Evolutionary conservation across 2,329 filamentous ascomycete genomes (phyloP).

Genomic region (Thielaviopsis populi): DNA sequence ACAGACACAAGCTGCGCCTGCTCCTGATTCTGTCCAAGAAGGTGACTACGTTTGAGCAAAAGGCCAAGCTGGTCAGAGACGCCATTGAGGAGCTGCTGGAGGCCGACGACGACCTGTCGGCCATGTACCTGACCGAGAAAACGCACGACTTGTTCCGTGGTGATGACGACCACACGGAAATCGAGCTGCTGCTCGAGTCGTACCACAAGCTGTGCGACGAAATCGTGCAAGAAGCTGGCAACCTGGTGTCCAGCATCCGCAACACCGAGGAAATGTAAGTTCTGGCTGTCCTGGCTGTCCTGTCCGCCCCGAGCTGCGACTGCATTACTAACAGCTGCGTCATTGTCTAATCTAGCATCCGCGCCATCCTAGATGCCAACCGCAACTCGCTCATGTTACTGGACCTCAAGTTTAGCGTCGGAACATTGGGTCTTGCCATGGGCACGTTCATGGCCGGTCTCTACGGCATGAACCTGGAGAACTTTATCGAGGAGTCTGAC

Average conservation of each 20-base stretch:
- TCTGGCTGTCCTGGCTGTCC: background rate
- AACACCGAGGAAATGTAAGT: constrained; percentile 96
- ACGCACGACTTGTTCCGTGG: constrained; percentile 54
- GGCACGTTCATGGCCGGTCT: constrained; percentile 93
- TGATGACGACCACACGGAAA: constrained; percentile 83
- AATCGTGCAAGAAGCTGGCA: constrained; percentile 89
- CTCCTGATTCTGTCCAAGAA: constrained; percentile 91
- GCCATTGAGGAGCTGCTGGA: constrained; percentile 91
- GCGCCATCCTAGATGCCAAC: constrained; percentile 93
- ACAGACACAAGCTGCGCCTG: constrained; percentile 79
- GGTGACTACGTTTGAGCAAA: constrained; percentile 93
- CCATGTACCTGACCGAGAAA: constrained; percentile 94
- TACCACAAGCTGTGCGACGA: constrained; percentile 98
- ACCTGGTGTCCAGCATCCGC: constrained; percentile 82
- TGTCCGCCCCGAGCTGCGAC: background rate
- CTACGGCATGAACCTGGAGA: constrained; percentile 99
- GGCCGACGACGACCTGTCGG: constrained; percentile 83
- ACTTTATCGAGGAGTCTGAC: constrained; percentile 90
- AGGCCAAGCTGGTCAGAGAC: constrained; percentile 82
- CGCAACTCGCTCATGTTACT: constrained; percentile 96
- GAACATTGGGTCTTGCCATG: constrained; percentile 83
- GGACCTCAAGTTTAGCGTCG: constrained; percentile 90
- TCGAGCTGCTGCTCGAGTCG: constrained; percentile 91
- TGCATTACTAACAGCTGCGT: constrained; percentile 20
- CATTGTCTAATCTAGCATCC: constrained; percentile 44